Evolutionary conservation across 2,329 filamentous ascomycete species (phyloP).

Genomic region (Calonectria ilicicola): DNA sequence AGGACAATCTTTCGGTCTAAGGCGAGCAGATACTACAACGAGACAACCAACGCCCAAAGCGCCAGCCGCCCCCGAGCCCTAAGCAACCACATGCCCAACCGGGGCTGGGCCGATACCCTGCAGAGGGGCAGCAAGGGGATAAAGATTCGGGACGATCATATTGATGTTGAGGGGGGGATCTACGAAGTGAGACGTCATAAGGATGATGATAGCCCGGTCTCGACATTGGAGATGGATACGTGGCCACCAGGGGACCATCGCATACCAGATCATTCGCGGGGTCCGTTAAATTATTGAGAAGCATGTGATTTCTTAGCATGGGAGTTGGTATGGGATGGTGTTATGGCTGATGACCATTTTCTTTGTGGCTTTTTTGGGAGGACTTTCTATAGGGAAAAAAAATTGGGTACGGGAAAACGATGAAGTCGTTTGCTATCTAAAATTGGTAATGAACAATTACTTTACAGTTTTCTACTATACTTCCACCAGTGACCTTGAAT

Average conservation of each 20-base stretch:
- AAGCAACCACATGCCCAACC: slow-evolving; percentile 30
- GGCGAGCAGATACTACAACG: slow-evolving; percentile 39
- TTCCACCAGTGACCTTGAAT: neutral
- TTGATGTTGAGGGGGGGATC: slow-evolving; percentile 32
- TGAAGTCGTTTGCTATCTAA: neutral
- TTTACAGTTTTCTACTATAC: neutral
- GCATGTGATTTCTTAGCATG: neutral
- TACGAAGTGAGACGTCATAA: slow-evolving; percentile 31
- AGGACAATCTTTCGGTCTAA: slow-evolving; percentile 40
- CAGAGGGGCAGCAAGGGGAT: slow-evolving; percentile 37
- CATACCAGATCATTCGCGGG: slow-evolving; percentile 16
- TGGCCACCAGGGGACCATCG: slow-evolving; percentile 34
- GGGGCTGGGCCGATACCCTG: slow-evolving; percentile 35
- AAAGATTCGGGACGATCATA: slow-evolving; percentile 39
- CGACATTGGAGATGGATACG: slow-evolving; percentile 39
- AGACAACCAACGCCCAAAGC: slow-evolving; percentile 33
- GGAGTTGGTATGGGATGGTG: neutral
- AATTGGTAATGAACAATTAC: neutral
- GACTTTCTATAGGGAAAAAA: neutral
- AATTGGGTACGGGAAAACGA: neutral
- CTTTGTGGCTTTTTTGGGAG: neutral
- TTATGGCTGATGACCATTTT: neutral
- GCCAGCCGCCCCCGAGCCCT: slow-evolving; percentile 32
- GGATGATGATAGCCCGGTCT: slow-evolving; percentile 30
- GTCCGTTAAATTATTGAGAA: slow-evolving; percentile 7